These are phyloP conservation scores for Maudiozyma turicensis DNA, from an alignment of 805 yeast genomes.

Conservation along the genomic window DNA sequence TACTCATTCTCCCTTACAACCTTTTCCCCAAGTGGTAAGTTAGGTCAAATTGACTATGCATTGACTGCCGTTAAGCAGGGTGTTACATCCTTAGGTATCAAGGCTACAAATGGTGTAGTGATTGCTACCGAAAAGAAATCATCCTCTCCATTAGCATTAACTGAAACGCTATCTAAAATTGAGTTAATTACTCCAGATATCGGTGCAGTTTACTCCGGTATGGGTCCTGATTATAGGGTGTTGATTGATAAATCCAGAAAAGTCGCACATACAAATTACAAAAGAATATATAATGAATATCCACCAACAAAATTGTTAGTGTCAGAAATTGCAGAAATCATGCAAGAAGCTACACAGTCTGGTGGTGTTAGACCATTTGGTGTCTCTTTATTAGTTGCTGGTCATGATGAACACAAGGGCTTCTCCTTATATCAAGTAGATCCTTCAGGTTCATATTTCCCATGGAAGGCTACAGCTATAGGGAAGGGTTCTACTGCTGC, in stretches of 20 bases:
- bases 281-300: slow-evolving; percentile 88
- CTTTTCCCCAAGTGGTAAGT: slow-evolving; percentile 96
- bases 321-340: slow-evolving; percentile 87
- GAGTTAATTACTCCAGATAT: slow-evolving; percentile 85
- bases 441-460: slow-evolving; percentile 95
- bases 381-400: slow-evolving; percentile 88
- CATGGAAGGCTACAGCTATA: slow-evolving; percentile 99
- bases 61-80: slow-evolving; percentile 96
- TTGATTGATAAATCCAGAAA: slow-evolving; percentile 89
- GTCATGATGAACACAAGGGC: slow-evolving; percentile 68
- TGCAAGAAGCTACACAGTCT: slow-evolving; percentile 97
- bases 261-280: slow-evolving; percentile 85
- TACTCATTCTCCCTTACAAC: slow-evolving; percentile 96
- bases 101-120: slow-evolving; percentile 91
- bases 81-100: slow-evolving; percentile 90
- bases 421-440: slow-evolving; percentile 92
- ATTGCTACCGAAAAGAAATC: slow-evolving; percentile 94
- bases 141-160: slow-evolving; percentile 63
- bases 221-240: slow-evolving; percentile 98
- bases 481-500: slow-evolving; percentile 96
- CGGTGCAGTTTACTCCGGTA: slow-evolving; percentile 94
- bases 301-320: slow-evolving; percentile 94
- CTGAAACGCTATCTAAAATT: slow-evolving; percentile 68
- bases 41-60: slow-evolving; percentile 96
- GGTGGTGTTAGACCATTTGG: slow-evolving; percentile 99